Evolutionary conservation across 1,284 basidiomycete genomes (phyloP).

Genomic region (Neotropicomus parvogracilis): DNA sequence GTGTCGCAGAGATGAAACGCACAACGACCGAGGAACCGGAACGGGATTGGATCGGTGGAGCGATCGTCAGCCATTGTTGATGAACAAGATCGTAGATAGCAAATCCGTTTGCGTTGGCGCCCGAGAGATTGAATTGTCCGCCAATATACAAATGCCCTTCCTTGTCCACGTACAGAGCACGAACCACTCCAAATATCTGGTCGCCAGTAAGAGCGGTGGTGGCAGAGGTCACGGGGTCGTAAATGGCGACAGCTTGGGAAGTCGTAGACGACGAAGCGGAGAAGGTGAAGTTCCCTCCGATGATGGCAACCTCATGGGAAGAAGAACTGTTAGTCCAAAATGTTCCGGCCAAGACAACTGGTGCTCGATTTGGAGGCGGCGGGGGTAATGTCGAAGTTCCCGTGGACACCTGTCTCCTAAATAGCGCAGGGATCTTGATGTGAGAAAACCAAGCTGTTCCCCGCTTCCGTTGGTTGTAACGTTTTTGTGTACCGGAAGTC

Average conservation of each 20-base stretch:
- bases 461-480: conserved; percentile 37
- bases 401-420: conserved; percentile 48
- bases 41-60: conserved; percentile 55
- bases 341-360: conserved; percentile 80
- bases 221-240: conserved; percentile 52
- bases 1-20: conserved; percentile 67
- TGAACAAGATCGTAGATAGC: conserved; percentile 71
- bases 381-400: conserved; percentile 52
- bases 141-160: conserved; percentile 72
- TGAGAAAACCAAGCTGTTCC: conserved; percentile 50
- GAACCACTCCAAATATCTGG: conserved; percentile 70
- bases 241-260: conserved; percentile 70
- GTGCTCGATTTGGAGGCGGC: conserved; percentile 55
- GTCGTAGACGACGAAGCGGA: conserved; percentile 40
- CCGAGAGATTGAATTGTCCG: conserved; percentile 67
- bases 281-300: conserved; percentile 90
- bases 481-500: conserved; percentile 33
- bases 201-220: conserved; percentile 59
- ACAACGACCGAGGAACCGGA: conserved; percentile 63
- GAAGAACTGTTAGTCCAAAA: conserved; percentile 87
- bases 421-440: conserved; percentile 46
- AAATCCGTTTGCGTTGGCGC: conserved; percentile 58
- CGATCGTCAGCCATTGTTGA: conserved; percentile 57
- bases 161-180: conserved; percentile 61
- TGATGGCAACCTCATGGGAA: conserved; percentile 63